These are phyloP conservation scores for Hypholoma sublateritium DNA, from an alignment of 768 basidiomycete species.

Conservation along the genomic window DNA sequence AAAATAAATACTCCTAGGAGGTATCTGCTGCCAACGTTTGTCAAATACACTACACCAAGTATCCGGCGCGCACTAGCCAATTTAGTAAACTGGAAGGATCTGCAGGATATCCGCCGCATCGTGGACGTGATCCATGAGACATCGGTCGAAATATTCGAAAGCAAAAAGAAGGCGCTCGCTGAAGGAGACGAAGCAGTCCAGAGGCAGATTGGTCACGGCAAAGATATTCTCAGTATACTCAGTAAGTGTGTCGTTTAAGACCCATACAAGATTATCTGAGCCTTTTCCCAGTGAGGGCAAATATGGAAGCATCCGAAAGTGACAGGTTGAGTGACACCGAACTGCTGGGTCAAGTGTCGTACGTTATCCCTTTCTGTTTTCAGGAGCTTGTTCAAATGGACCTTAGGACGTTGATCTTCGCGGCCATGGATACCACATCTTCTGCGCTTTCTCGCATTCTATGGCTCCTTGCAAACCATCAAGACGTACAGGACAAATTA, in stretches of 20 bases:
- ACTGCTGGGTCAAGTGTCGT: slow-evolving; percentile 37
- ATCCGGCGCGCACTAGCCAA: slow-evolving; percentile 23
- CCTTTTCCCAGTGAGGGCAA: slow-evolving; percentile 36
- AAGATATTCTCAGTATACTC: slow-evolving; percentile 47
- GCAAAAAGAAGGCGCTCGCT: slow-evolving; percentile 34
- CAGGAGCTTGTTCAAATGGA: neutral
- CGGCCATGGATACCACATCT: slow-evolving; percentile 25
- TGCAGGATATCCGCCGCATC: slow-evolving; percentile 31
- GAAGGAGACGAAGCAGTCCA: slow-evolving; percentile 35
- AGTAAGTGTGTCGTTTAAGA: slow-evolving; percentile 26
- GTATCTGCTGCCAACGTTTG: slow-evolving; percentile 20
- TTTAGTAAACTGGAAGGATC: slow-evolving; percentile 27
- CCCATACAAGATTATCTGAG: neutral
- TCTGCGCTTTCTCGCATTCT: slow-evolving; percentile 19
- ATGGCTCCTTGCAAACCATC: slow-evolving; percentile 15
- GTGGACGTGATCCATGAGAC: slow-evolving; percentile 35
- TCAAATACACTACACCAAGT: slow-evolving; percentile 26
- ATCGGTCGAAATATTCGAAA: slow-evolving; percentile 32
- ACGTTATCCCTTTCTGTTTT: neutral
- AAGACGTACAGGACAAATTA: slow-evolving; percentile 21
- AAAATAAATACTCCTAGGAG: slow-evolving; percentile 17
- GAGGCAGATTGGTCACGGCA: slow-evolving; percentile 36
- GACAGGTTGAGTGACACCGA: slow-evolving; percentile 35
- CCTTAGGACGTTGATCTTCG: slow-evolving; percentile 15
- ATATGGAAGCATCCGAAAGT: slow-evolving; percentile 30